Evolutionary conservation across 306 rosid genomes (phyloP), one percentile per base, ranked within the genome.

Genomic region (Pterocarpus macrocarpus): DNA sequence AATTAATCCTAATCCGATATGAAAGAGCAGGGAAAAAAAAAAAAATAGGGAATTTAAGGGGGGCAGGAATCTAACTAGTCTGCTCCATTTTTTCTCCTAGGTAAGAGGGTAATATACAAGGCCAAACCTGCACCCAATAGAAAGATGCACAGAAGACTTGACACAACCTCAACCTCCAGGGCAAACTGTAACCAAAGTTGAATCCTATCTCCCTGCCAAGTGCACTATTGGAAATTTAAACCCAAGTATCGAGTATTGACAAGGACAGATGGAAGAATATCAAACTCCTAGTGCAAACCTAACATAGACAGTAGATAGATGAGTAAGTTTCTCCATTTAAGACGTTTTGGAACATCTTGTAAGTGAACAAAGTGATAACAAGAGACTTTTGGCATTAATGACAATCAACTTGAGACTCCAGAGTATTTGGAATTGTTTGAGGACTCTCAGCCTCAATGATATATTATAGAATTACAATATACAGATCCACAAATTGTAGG

Each of bases 101-200:
- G 34, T 17, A 38, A 61, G 38, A 55, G 30, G 9, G 17, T 4
- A 44, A 75, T 30, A 30, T 56, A 22, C 66, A 39, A 22, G 49
- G 36, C 28, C 57, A 45, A 62, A 34, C n/a, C 67, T 22, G 4
- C 30, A 22, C 44, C 58, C 52, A 32, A 30, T 14, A 59, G 44
- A 61, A 43, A 59, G 59, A 44, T 72, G 28, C 47, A 32, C n/a
- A 45, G 35, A 58, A 75, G 79, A 75, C 70, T 8, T 44, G 59
- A 75, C 79, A 75, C 47, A 43, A 22, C 28, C 28, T 22, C 75
- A 70, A 16, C 12, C 38, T 53, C 75, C 32, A 47, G 44, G 39
- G 30, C 8, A 33, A 49, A 41, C 69, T 6, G 30, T 49, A 47
- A 71, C 50, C 47, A 32, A 52, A 50, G 45, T 49, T 52, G 34